phyloP scores from a whole-genome alignment of 2,329 filamentous ascomycete species.

The Bertia moriformis region DNA sequence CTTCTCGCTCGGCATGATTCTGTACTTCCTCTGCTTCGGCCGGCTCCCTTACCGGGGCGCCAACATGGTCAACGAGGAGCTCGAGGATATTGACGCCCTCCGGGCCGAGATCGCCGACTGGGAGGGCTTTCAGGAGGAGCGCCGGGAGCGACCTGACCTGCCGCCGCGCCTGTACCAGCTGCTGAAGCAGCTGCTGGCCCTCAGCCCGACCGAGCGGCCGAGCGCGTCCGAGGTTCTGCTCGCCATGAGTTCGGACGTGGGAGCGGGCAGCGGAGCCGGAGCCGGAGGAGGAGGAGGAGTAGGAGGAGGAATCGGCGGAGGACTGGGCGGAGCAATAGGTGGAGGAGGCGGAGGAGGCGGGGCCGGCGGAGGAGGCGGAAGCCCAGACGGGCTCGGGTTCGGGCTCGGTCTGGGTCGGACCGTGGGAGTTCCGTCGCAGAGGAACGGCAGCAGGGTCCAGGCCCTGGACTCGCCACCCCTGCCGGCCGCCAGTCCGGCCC shows the following conservation, averaged over 20 bases:
- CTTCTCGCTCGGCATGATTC: slow-evolving; percentile 96
- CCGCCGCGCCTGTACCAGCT: slow-evolving; percentile 76
- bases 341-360: slow-evolving; percentile 7
- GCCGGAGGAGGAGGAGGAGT: slow-evolving; percentile 16
- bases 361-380: slow-evolving; percentile 9
- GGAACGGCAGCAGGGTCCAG: slow-evolving; percentile 29
- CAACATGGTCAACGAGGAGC: slow-evolving; percentile 75
- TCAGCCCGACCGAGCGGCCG: slow-evolving; percentile 64
- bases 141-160: slow-evolving; percentile 63
- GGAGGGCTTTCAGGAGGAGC: slow-evolving; percentile 72
- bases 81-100: slow-evolving; percentile 76
- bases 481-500: slow-evolving; percentile 27
- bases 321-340: slow-evolving; percentile 14
- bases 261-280: slow-evolving; percentile 24
- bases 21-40: slow-evolving; percentile 95
- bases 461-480: slow-evolving; percentile 39
- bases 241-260: slow-evolving; percentile 62
- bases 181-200: slow-evolving; percentile 64
- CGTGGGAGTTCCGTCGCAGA: no score
- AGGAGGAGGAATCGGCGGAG: slow-evolving; percentile 8
- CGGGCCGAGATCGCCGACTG: slow-evolving; percentile 75
- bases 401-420: no score
- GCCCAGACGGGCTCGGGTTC: slow-evolving; percentile 25
- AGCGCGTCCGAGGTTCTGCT: slow-evolving; percentile 73
- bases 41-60: slow-evolving; percentile 72